Conservation (phyloP, 768 basidiomycete genomes). For the Macrocybe gigantea region DNA sequence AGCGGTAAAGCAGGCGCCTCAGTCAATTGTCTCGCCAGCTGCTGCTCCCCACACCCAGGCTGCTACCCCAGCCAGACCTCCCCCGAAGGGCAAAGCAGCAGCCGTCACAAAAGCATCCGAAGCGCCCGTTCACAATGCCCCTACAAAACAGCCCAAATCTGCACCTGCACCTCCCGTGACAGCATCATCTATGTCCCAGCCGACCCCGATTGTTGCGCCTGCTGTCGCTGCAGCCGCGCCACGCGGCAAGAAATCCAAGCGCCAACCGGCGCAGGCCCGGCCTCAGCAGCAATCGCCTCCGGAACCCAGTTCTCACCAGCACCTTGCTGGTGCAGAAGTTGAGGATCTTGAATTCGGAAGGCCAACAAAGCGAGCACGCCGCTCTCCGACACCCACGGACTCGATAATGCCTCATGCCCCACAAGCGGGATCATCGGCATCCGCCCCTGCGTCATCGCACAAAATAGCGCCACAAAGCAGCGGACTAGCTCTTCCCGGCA, state of each 20-base stretch:
- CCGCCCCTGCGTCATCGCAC: too few species aligned
- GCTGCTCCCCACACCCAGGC: too few species aligned
- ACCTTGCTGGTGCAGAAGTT: slow-evolving; percentile 30
- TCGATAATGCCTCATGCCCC: slow-evolving; percentile 6
- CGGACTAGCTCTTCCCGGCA: too few species aligned
- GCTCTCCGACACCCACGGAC: slow-evolving; percentile 29
- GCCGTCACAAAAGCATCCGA: background rate
- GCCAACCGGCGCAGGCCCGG: slow-evolving; percentile 14
- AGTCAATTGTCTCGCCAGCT: slow-evolving; percentile 10
- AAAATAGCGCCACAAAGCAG: too few species aligned
- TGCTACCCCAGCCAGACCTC: slow-evolving; percentile 3
- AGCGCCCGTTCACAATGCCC: background rate
- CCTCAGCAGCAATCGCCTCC: too few species aligned
- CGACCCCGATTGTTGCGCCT: too few species aligned
- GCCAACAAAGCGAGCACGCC: slow-evolving; percentile 33
- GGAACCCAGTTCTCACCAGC: slow-evolving; percentile 1
- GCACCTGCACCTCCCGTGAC: slow-evolving; percentile 3
- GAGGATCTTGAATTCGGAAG: slow-evolving; percentile 45
- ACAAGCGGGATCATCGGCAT: too few species aligned
- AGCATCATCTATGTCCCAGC: too few species aligned
- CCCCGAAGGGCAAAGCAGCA: slow-evolving; percentile 3
- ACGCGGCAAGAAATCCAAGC: slow-evolving; percentile 16
- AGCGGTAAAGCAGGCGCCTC: slow-evolving; percentile 20
- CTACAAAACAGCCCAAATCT: slow-evolving; percentile 1
- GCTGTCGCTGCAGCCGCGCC: background rate